Conservation (phyloP, 208 protist species). For the Wallacemonas rigidus region DNA sequence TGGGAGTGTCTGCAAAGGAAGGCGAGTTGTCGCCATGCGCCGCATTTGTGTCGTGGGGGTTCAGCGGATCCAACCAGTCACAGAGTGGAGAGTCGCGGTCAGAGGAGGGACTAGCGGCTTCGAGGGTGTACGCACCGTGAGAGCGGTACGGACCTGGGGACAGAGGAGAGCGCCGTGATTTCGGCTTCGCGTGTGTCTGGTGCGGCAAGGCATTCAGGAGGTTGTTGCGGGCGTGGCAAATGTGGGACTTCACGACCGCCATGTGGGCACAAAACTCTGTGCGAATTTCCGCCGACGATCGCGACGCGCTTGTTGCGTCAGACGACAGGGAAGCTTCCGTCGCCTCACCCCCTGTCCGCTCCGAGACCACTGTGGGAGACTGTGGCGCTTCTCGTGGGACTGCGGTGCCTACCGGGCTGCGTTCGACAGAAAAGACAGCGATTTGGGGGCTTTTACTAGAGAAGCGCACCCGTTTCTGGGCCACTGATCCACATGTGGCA, state of each 20-base stretch:
- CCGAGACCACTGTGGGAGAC: no score
- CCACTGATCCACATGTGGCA: background rate
- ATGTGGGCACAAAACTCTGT: background rate
- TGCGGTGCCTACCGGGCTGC: background rate
- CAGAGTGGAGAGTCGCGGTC: background rate
- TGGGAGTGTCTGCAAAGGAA: conserved; percentile 1
- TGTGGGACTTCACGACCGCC: background rate
- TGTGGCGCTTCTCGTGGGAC: background rate
- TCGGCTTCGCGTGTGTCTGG: background rate
- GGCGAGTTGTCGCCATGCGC: background rate
- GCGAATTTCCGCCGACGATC: conserved; percentile 9
- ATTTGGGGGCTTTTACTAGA: conserved; percentile 58
- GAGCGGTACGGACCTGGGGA: background rate
- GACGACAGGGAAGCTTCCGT: background rate
- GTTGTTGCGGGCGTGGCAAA: background rate
- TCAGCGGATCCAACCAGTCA: conserved; percentile 5
- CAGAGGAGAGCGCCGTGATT: background rate
- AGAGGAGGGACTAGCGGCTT: conserved; percentile 7
- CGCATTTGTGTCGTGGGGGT: background rate
- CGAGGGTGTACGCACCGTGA: background rate
- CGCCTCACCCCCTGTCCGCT: no score
- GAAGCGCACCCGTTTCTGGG: conserved; percentile 51
- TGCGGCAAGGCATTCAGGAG: background rate
- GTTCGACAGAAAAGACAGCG: conserved; percentile 43
- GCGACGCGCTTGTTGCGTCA: background rate